These are phyloP conservation scores for Aspergillus sp. DNA, from an alignment of 2,329 filamentous ascomycete genomes.

Conservation along the genomic window DNA sequence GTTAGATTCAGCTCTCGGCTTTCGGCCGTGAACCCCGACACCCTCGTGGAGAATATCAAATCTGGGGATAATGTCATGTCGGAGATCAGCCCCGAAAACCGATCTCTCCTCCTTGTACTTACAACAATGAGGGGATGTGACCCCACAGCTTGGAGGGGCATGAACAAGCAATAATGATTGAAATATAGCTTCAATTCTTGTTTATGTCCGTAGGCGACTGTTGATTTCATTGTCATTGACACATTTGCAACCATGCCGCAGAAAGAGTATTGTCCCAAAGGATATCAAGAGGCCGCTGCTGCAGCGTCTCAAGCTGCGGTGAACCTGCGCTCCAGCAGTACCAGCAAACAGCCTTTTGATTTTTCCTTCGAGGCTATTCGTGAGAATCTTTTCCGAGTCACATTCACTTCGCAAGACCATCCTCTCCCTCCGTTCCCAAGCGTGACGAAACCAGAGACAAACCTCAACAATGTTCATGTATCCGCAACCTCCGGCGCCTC, in stretches of 20 bases:
- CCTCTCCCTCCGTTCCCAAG: slow-evolving; percentile 65
- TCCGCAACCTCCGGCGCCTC: slow-evolving; percentile 30
- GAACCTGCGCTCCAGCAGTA: slow-evolving; percentile 42
- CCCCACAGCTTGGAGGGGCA: neutral
- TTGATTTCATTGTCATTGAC: slow-evolving; percentile 26
- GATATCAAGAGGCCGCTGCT: slow-evolving; percentile 31
- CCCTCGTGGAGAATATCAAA: neutral
- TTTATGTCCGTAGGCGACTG: neutral
- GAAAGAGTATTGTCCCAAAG: slow-evolving; percentile 43
- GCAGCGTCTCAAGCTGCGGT: slow-evolving; percentile 27
- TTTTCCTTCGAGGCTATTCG: slow-evolving; percentile 64
- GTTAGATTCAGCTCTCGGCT: slow-evolving; percentile 15
- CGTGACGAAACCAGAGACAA: slow-evolving; percentile 44
- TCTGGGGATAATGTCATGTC: slow-evolving; percentile 12
- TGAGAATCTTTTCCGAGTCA: slow-evolving; percentile 64
- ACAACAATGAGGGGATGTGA: neutral
- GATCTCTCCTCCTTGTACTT: slow-evolving; percentile 10
- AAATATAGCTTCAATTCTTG: slow-evolving; percentile 18
- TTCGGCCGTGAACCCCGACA: slow-evolving; percentile 19
- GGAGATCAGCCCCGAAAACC: slow-evolving; percentile 31
- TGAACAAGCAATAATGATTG: slow-evolving; percentile 8
- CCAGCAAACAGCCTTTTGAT: slow-evolving; percentile 42
- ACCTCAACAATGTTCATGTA: slow-evolving; percentile 33
- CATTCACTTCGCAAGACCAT: slow-evolving; percentile 61
- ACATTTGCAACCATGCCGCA: slow-evolving; percentile 44